Evolutionary conservation across 1,284 basidiomycete species (phyloP).

Genomic region (Cryptococcus sp.): DNA sequence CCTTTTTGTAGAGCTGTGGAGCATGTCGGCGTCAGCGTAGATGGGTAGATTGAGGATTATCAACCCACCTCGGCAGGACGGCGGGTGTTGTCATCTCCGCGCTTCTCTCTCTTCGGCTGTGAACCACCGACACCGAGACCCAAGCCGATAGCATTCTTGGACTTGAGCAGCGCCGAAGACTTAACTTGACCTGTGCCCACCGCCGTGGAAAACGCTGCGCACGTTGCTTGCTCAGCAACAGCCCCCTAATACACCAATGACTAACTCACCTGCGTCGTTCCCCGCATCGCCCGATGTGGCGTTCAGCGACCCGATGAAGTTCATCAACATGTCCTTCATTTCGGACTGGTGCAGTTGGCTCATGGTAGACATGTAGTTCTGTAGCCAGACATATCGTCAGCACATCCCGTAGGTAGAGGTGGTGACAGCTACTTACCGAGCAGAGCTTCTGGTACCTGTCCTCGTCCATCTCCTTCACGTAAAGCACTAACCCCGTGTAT

Average conservation of each 20-base stretch:
- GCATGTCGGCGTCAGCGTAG: not conserved
- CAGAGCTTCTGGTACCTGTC: constrained; percentile 76
- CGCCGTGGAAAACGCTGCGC: constrained; percentile 13
- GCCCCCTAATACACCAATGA: not conserved
- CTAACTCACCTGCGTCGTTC: constrained; percentile 36
- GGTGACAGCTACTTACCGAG: constrained; percentile 59
- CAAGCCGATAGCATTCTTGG: constrained; percentile 38
- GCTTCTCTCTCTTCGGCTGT: constrained; percentile 49
- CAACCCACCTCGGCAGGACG: constrained; percentile 58
- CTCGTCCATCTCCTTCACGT: constrained; percentile 94
- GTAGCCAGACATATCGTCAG: constrained; percentile 2
- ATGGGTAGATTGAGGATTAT: not conserved
- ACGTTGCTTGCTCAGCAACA: not conserved
- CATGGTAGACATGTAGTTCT: constrained; percentile 83
- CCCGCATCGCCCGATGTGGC: constrained; percentile 61
- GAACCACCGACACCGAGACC: constrained; percentile 19
- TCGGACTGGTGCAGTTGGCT: constrained; percentile 77
- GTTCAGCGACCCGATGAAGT: constrained; percentile 62
- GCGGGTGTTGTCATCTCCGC: constrained; percentile 20
- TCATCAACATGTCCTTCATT: constrained; percentile 67
- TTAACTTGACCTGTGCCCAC: constrained; percentile 16
- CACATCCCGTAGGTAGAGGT: not conserved
- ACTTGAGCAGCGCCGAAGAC: constrained; percentile 36
- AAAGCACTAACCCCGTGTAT: constrained; percentile 87
- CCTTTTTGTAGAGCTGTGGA: constrained; percentile 65